Conservation (phyloP, 345 rosid genomes). For the Microthlaspi erraticum region DNA sequence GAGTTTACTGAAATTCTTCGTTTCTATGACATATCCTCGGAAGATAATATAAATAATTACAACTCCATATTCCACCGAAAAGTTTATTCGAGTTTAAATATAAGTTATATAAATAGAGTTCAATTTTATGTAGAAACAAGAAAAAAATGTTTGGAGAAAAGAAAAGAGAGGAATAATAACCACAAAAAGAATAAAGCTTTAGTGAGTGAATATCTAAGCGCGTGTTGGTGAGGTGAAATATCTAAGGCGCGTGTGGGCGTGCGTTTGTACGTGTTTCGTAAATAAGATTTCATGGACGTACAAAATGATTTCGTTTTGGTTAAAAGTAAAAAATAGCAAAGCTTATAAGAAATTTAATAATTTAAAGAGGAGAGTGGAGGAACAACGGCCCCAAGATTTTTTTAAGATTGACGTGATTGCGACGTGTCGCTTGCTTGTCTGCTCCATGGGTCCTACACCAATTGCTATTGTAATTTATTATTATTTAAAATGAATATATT, state of each 20-base stretch:
- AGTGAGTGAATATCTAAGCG: no score
- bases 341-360: background rate
- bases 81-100: slow-evolving; percentile 15
- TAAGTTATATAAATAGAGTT: background rate
- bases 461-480: slow-evolving; percentile 3
- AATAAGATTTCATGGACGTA: slow-evolving; percentile 33
- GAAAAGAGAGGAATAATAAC: background rate
- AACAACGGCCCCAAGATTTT: slow-evolving; percentile 40
- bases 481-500: background rate
- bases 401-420: slow-evolving; percentile 40
- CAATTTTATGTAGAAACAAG: background rate
- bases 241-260: slow-evolving; percentile 20
- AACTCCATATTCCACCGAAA: background rate
- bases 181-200: background rate
- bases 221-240: slow-evolving; percentile 2
- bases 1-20: slow-evolving; percentile 6
- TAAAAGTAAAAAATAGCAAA: slow-evolving; percentile 27
- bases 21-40: slow-evolving; percentile 2
- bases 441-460: slow-evolving; percentile 18
- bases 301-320: slow-evolving; percentile 35
- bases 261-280: slow-evolving; percentile 24
- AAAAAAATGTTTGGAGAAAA: background rate
- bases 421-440: slow-evolving; percentile 48
- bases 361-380: slow-evolving; percentile 35
- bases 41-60: slow-evolving; percentile 16